Percentiles rank a stretch among this genome's conserved stretches.
These are phyloP conservation scores for Papiliotrema nemorosa DNA, from an alignment of 1,284 basidiomycete genomes.

Conservation along the genomic window DNA sequence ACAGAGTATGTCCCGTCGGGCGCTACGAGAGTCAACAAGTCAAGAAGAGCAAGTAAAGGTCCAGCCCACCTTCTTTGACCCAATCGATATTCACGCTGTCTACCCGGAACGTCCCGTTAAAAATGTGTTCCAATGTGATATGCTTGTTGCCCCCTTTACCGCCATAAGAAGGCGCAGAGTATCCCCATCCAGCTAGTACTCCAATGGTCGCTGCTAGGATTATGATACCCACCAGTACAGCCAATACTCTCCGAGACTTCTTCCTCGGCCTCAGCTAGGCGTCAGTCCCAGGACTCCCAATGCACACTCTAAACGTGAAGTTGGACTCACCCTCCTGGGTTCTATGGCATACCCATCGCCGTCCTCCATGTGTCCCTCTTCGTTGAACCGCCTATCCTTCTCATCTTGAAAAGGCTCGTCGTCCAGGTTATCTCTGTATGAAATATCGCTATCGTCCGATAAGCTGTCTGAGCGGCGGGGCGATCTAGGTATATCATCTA, in stretches of 20 bases:
- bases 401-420: slow-evolving; percentile 44
- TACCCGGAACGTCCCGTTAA: slow-evolving; percentile 76
- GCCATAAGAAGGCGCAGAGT: slow-evolving; percentile 37
- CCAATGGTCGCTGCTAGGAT: slow-evolving; percentile 38
- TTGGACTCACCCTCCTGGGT: slow-evolving; percentile 24
- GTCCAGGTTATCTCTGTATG: slow-evolving; percentile 40
- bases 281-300: slow-evolving; percentile 3
- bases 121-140: slow-evolving; percentile 80
- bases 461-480: neutral
- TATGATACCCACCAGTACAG: slow-evolving; percentile 38
- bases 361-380: slow-evolving; percentile 34
- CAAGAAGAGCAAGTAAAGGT: neutral
- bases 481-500: slow-evolving; percentile 1
- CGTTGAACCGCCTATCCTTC: slow-evolving; percentile 27
- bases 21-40: slow-evolving; percentile 33
- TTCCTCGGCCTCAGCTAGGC: slow-evolving; percentile 31
- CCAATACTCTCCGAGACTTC: slow-evolving; percentile 41
- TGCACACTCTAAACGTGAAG: neutral
- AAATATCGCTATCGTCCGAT: slow-evolving; percentile 15
- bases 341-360: slow-evolving; percentile 33
- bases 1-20: slow-evolving; percentile 87
- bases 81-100: slow-evolving; percentile 60
- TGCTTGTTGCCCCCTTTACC: slow-evolving; percentile 58
- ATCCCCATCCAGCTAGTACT: slow-evolving; percentile 38
- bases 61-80: slow-evolving; percentile 74